Base-by-base conservation (phyloP, 148 eudicot genomes). In the Silene latifolia region DNA sequence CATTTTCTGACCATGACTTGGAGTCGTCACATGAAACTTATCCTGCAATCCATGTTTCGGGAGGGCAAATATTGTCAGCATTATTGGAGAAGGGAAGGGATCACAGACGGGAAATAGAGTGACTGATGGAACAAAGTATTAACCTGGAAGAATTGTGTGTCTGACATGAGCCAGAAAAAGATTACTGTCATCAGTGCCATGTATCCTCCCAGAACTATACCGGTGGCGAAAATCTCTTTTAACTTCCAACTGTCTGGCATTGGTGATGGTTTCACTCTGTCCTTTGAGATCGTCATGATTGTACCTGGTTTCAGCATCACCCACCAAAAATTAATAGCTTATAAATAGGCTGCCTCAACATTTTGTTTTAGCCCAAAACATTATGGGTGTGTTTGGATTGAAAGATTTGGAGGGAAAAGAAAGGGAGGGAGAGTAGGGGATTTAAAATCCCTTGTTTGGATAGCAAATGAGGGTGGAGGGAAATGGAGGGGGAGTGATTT, bases 261-360 rank as follows among this genome's bases (percentile, higher is more conserved):
- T 29, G 93, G 93, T n/a, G 93, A 89, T 67, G 91, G 91, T 66
- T 86, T 87, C 29, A 87, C 93, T 73, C 93, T 79, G 79, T 89
- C 93, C 78, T 89, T 89, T 53, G 93, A 87, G 71, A 89, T 89
- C 15, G 93, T 89, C 93, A 89, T 89, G 32, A 89, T 89, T 57
- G 93, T 89, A 67, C 91, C 91, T 88, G 63, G 77, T 79, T 17
- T 29, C 0, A 73, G 4, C 14, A 32, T 48, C 39, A 62, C 6
- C 57, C 60, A 69, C 19, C 32, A 58, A 29, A 56, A 72, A 25
- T 48, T 24, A 21, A 20, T 72, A 39, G 61, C 53, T 0, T 32
- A 32, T 32, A 32, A 32, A 32, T 32, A 32, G 35, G 35, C 35
- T 32, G 35, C 35, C 35, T 32, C 3, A 32, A 32, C 35, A 32